Conservation (phyloP, 495 filamentous ascomycete species). For the Penicilliopsis zonata region DNA sequence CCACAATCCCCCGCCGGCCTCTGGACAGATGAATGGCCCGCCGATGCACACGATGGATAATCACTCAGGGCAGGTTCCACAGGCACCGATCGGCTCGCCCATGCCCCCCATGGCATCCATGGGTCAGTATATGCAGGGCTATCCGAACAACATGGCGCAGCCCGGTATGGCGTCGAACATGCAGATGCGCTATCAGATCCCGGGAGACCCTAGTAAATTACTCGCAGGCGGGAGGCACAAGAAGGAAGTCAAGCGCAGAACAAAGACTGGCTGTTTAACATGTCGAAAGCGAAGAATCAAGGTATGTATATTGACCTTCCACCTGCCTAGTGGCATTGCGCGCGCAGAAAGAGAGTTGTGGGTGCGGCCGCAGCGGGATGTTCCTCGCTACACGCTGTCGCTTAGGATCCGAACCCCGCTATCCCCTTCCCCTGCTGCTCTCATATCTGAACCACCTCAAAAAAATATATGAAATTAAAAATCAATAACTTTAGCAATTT, state of each 20-base stretch:
- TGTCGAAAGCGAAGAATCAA: slow-evolving; percentile 97
- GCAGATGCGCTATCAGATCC: slow-evolving; percentile 32
- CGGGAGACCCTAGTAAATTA: slow-evolving; percentile 42
- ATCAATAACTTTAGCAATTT: slow-evolving; percentile 4
- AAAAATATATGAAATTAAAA: not conserved
- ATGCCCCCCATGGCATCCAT: slow-evolving; percentile 32
- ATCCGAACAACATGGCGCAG: slow-evolving; percentile 23
- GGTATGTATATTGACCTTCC: slow-evolving; percentile 58
- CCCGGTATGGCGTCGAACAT: slow-evolving; percentile 23
- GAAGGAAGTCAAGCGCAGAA: slow-evolving; percentile 97
- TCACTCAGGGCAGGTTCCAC: slow-evolving; percentile 21
- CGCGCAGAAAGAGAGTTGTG: slow-evolving; percentile 3
- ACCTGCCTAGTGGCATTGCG: not conserved
- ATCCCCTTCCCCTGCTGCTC: slow-evolving; percentile 15
- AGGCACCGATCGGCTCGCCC: slow-evolving; percentile 35
- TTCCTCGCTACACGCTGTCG: slow-evolving; percentile 33
- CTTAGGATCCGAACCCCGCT: slow-evolving; percentile 18
- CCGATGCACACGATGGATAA: slow-evolving; percentile 9
- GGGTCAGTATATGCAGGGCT: slow-evolving; percentile 34
- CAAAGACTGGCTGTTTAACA: slow-evolving; percentile 94
- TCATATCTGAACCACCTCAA: slow-evolving; percentile 19
- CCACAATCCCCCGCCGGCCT: slow-evolving; percentile 17
- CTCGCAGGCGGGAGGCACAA: slow-evolving; percentile 79
- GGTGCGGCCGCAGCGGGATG: slow-evolving; percentile 5
- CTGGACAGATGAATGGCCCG: slow-evolving; percentile 13